Conservation (phyloP, 352 stramenopile genomes). For the Phytophthora fragariae region DNA sequence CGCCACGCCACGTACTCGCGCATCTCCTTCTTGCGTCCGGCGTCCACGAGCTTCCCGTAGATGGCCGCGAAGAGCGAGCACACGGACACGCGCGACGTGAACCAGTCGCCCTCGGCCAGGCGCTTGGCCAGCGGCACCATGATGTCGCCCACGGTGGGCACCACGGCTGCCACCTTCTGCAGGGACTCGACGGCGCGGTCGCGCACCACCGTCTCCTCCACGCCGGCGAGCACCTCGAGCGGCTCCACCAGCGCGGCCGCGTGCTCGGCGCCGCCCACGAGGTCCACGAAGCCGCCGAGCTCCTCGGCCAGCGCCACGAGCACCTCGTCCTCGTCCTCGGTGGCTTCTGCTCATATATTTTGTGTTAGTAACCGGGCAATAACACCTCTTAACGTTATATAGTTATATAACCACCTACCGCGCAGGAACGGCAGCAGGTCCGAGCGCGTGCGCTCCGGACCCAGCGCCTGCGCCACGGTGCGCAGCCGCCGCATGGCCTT, state of each 20-base stretch:
- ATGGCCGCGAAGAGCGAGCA: slow-evolving; percentile 83
- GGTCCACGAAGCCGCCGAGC: slow-evolving; percentile 90
- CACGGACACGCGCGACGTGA: slow-evolving; percentile 90
- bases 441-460: slow-evolving; percentile 76
- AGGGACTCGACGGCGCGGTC: slow-evolving; percentile 82
- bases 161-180: slow-evolving; percentile 73
- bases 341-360: slow-evolving; percentile 56
- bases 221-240: slow-evolving; percentile 91
- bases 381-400: slow-evolving; percentile 6
- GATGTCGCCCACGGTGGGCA: slow-evolving; percentile 68
- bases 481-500: slow-evolving; percentile 94
- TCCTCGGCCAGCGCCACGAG: slow-evolving; percentile 92
- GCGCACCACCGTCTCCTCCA: slow-evolving; percentile 96
- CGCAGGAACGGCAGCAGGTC: slow-evolving; percentile 92
- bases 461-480: slow-evolving; percentile 93
- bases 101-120: slow-evolving; percentile 88
- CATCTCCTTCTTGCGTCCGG: slow-evolving; percentile 79
- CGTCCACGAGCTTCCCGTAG: slow-evolving; percentile 69
- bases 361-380: slow-evolving; percentile 18
- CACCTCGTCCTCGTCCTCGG: slow-evolving; percentile 95
- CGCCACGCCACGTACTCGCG: slow-evolving; percentile 65
- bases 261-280: slow-evolving; percentile 78
- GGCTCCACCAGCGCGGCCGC: slow-evolving; percentile 83
- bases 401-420: slow-evolving; percentile 33
- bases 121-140: slow-evolving; percentile 84